Base-by-base conservation (phyloP, 2,329 filamentous ascomycete genomes). In the Penicillium sp. region DNA sequence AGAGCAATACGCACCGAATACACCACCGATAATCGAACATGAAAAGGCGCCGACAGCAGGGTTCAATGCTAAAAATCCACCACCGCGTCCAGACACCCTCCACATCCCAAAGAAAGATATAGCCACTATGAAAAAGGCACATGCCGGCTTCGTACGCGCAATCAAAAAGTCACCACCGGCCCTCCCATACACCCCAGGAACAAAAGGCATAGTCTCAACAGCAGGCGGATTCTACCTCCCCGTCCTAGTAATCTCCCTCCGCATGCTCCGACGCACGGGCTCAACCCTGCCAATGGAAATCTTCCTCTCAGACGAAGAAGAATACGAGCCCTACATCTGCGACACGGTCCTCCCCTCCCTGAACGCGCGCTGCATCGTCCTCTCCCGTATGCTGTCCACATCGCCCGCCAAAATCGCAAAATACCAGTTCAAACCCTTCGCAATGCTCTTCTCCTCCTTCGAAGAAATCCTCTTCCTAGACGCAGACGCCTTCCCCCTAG, bases 391-490 rank as follows among this genome's bases (percentile, higher is more conserved):
- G 8, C 55, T 77, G 4, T 55, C 64, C 12, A 58, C 59, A 1
- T 59, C 65, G 0, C 59, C 63, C 0, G 56, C 58, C 4, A 57
- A 67, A 11, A 68, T 77, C 41, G 59, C 64, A 13, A 68, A 71
- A 31, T 78, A 74, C 58, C 76, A 78, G 53, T 70, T 75, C 57
- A 79, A 79, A 55, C 64, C 68, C 1, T 71, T 78, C 29, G 71
- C 75, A 1, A 72, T 78, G 58, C 63, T 78, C 5, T 75, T 78
- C 56, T 77, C 74, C 7, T 74, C 73, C 0, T 79, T 78, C 46
- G 71, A 76, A 51, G 66, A 76, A 22, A 67, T 78, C 9, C 64
- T 79, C 4, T 78, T 76, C 56, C 61, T 78, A 13, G 76, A 78
- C 47, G 74, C 73, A 2, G 76, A 78, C 41, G 68, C 69, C 34